Base-by-base conservation (phyloP, 2,329 filamentous ascomycete genomes). In the Teratosphaeria nubilosa region DNA sequence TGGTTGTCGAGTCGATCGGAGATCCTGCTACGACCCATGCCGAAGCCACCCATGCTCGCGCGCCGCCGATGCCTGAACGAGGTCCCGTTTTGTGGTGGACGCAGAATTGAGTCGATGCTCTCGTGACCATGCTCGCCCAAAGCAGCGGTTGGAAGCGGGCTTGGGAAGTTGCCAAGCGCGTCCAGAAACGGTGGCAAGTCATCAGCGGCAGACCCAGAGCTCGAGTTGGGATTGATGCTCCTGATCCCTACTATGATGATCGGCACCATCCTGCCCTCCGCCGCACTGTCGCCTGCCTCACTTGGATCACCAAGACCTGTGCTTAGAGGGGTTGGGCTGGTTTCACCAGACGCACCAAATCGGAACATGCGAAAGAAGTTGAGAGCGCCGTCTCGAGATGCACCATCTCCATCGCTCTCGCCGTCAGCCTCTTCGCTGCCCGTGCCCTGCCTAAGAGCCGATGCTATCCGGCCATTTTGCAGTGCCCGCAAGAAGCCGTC, bases 341-440 rank as follows among this genome's bases (percentile, higher is more conserved):
- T 65, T 24, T 58, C 64, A 27, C 76, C 73, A 9, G 79, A 76
- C 56, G 83, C 81, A 53, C 82, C 82, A 70, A 87, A 87, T 53
- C 85, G 77, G 69, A 87, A 87, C 71, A 87, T 86, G 58, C 85
- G 77, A 70, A 87, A 81, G 69, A 87, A 86, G 68, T 87, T 87
- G 59, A 87, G 75, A 3, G 84, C 82, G 11, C 80, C 77, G 31
- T 64, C 64, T n/a, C 60, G 62, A 16, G 57, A 53, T 32, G 75
- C 75, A 41, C 76, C 75, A 27, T 76, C 62, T 34, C 69, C 65
- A 60, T 70, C 71, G 32, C 70, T 68, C 55, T 72, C 74, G 25
- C 58, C 70, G 3, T 48, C 41, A 11, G 41, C n/a, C 10, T 48
- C 41, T 3, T 48, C 41, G n/a, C n/a, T 53, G 16, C 51, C 51